Base-by-base conservation (phyloP, 1,139 yeast genomes). In the Yamadazyma aaseri region DNA sequence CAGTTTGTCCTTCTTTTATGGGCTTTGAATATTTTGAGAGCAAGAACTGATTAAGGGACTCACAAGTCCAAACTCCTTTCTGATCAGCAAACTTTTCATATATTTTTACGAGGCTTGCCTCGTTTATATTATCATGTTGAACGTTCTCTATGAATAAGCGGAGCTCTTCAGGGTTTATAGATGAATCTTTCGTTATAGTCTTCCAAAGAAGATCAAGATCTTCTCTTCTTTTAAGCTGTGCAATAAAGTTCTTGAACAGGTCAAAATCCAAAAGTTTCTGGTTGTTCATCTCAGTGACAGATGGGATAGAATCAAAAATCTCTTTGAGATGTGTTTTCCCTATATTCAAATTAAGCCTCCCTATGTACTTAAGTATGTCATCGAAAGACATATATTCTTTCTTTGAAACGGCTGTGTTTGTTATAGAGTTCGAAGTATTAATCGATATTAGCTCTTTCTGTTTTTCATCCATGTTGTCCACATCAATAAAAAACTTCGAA, bases 211-310 rank as follows among this genome's bases (percentile, higher is more conserved):
- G 31, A 3, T 37, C 38, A 6, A 70, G 47, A 37, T 69, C 76
- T 22, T 50, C 46, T 30, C 76, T 49, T 21, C 45, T 49, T 40
- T 68, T 68, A 29, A 70, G 49, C 2, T 56, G 57, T 18, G 76
- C 71, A 2, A 90, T 90, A 55, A 89, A 86, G 17, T 57, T 54
- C 51, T 84, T 82, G 55, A 90, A 90, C 46, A 86, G 87, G 3
- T 68, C 71, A 49, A 86, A 87, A 42, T 76, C 71, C 17, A 90
- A 59, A 2, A 56, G 56, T 16, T 42, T 29, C 6, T 41, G 21
- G n/a, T 39, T 44, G 14, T 41, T 32, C 6, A 43, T 34, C 18
- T 32, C 35, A 2, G 29, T 21, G 11, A 41, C 24, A 1, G 52
- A 49, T 44, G 74, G 81, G 3, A 81, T 81, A 26, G 61, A 60